Base-by-base conservation (phyloP, 2,329 filamentous ascomycete species). In the Pestalotiopsis sp. region DNA sequence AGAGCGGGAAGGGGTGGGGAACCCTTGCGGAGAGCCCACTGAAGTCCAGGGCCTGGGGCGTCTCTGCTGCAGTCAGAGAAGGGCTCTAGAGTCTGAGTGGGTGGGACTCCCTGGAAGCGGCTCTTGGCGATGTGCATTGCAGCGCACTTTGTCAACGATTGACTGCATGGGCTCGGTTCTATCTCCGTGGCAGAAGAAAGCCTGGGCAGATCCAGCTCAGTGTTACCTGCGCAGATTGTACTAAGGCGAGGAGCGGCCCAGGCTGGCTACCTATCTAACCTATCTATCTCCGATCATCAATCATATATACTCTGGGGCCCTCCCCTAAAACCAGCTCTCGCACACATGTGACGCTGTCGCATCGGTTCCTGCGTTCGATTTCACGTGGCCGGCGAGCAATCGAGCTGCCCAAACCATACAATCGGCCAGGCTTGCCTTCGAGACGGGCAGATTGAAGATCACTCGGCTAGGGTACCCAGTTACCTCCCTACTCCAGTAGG, bases 401-500 rank as follows among this genome's bases (percentile, higher is more conserved):
- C 12, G 36, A 60, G 25, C 45, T 66, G 64, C 64, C 64, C 25
- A 66, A 66, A 66, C 20, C 52, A 62, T 38, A 52, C 45, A n/a
- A 59, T 62, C 59, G 31, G n/a, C 38, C n/a, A 20, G 59, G 27
- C 31, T 36, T 36, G 31, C 59, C 3, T 20, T 14, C 11, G 31
- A 27, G n/a, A n/a, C 59, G n/a, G n/a, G 31, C 31, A 36, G 59
- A 36, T 39, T 39, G 49, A 57, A 23, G 45, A 66, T 58, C 49
- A 39, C 25, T 25, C 56, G 52, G 39, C 64, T 31, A 36, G 64
- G 64, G 64, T 66, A 66, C 64, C 56, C 58, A 41, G 64, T 56
- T 66, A 60, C 64, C 63, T 66, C 31, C 31, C 17, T 25, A 31
- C 27, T 13, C 64, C 38, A 36, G 64, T 66, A 60, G 49, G n/a